Evolutionary conservation across 1,284 basidiomycete species (phyloP).

Genomic region (Mycena sp.): DNA sequence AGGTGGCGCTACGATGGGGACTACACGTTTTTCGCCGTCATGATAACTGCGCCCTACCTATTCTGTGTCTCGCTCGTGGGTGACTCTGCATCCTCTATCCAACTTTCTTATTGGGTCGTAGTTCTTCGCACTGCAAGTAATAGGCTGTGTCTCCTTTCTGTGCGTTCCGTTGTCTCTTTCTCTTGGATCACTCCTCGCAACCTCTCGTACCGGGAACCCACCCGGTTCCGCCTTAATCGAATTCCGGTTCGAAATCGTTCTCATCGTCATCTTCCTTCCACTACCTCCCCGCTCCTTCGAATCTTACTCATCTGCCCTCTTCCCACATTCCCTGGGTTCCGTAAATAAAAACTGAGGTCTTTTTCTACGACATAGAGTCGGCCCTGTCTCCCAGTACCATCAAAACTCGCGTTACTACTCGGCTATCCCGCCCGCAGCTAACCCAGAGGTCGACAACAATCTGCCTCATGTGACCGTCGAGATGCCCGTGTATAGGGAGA

Average conservation of each 20-base stretch:
- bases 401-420: slow-evolving; percentile 82
- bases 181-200: background rate
- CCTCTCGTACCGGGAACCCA: background rate
- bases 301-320: background rate
- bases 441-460: slow-evolving; percentile 67
- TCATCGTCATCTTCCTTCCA: background rate
- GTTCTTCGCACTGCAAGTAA: slow-evolving; percentile 75
- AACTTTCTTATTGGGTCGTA: slow-evolving; percentile 40
- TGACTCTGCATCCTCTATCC: background rate
- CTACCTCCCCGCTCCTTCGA: too few relatives aligned
- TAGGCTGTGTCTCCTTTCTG: slow-evolving; percentile 70
- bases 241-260: slow-evolving; percentile 25
- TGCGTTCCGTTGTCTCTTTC: slow-evolving; percentile 43
- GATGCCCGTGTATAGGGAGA: slow-evolving; percentile 87
- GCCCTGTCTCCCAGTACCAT: slow-evolving; percentile 79
- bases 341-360: background rate
- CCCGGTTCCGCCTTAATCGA: slow-evolving; percentile 24
- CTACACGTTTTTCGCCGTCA: slow-evolving; percentile 71
- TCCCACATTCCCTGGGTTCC: background rate
- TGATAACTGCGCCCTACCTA: slow-evolving; percentile 73
- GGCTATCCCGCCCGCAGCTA: slow-evolving; percentile 66
- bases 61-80: slow-evolving; percentile 79
- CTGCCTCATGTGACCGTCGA: slow-evolving; percentile 83
- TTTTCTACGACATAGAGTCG: slow-evolving; percentile 53
- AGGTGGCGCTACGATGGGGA: slow-evolving; percentile 78